Evolutionary conservation across 805 yeast genomes (phyloP), one percentile per base, ranked within the genome.

Genomic region (Maudiozyma pseudohumilis): DNA sequence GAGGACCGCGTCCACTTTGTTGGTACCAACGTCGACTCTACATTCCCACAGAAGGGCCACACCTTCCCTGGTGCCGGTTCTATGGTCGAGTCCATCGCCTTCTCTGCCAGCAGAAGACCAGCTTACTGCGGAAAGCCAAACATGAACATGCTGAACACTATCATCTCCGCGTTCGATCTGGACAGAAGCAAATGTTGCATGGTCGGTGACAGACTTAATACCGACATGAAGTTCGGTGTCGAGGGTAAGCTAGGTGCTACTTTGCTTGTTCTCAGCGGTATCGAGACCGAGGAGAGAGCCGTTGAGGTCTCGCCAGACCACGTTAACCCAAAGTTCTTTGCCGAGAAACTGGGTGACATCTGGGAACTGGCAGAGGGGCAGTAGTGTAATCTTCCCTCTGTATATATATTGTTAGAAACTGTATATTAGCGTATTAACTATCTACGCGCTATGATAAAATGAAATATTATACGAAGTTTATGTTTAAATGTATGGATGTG

Each of bases 41-140:
- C 98, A 0, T 92, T 77, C 66, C 98, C 98, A 2, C 75, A 82
- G 41, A 79, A 83, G 59, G 96, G 95, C 1, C 68, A 74, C 49
- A 72, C 84, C 34, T 70, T 92, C 35, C 94, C 96, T 15, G 98
- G 98, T 22, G 97, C 98, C 1, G 98, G 98, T 1, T 79, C 96
- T 2, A 74, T 86, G 46, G 78, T 89, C 31, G 83, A 85, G 47
- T 70, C 87, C 0, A 77, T 85, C 13, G 74, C 84, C 2, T 75
- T 63, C 47, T 79, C 89, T 10, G 63, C 84, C 17, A 88, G 85
- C n/a, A 72, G 96, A 47, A 64, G 72, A 44, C 97, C 98, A 1
- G 77, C 78, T 38, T 81, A 89, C 2, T 82, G 96, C 51, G 98
- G 98, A 38, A 92, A 92, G 56, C 98, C 98, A 17, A 77, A 79